Evolutionary conservation across 1,284 basidiomycete species (phyloP).

Genomic region (Apiotrichum gracile): DNA sequence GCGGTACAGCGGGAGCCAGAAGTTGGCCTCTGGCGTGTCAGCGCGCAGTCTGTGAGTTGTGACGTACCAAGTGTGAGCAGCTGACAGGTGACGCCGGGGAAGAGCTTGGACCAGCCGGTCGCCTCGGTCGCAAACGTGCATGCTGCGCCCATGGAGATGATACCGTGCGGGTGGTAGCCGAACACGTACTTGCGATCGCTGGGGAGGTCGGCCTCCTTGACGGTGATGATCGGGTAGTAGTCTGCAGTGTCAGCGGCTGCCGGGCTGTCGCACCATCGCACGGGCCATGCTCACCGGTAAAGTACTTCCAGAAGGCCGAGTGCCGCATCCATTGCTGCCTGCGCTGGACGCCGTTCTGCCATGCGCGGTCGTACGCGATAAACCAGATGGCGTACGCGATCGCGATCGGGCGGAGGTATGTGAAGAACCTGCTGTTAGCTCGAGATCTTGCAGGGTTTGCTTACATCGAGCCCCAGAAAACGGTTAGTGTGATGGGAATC

Average conservation of each 20-base stretch:
- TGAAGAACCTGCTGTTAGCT: conserved; percentile 2
- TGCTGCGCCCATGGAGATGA: conserved; percentile 81
- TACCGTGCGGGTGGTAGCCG: conserved; percentile 98
- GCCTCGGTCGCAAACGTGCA: conserved; percentile 92
- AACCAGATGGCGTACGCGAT: conserved; percentile 80
- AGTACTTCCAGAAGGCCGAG: conserved; percentile 62
- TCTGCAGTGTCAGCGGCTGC: too few relatives aligned
- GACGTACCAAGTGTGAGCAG: conserved; percentile 70
- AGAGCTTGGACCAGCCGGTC: conserved; percentile 82
- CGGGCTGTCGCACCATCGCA: too few relatives aligned
- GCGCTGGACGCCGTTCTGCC: conserved; percentile 71
- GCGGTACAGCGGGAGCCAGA: conserved; percentile 86
- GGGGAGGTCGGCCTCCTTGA: conserved; percentile 75
- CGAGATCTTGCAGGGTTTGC: conserved; percentile 39
- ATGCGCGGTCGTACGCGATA: conserved; percentile 65
- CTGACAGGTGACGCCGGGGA: conserved; percentile 88
- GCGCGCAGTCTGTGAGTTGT: not conserved
- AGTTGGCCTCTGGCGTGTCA: conserved; percentile 60
- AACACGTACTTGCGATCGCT: conserved; percentile 90
- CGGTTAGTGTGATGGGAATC: conserved; percentile 62
- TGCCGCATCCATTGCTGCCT: conserved; percentile 71
- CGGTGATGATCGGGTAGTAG: conserved; percentile 18
- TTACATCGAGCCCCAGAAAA: conserved; percentile 76
- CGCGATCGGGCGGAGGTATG: conserved; percentile 89
- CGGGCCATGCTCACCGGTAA: conserved; percentile 39